These are phyloP conservation scores for Venturia aucupariae DNA, from an alignment of 2,329 filamentous ascomycete species.

Conservation along the genomic window DNA sequence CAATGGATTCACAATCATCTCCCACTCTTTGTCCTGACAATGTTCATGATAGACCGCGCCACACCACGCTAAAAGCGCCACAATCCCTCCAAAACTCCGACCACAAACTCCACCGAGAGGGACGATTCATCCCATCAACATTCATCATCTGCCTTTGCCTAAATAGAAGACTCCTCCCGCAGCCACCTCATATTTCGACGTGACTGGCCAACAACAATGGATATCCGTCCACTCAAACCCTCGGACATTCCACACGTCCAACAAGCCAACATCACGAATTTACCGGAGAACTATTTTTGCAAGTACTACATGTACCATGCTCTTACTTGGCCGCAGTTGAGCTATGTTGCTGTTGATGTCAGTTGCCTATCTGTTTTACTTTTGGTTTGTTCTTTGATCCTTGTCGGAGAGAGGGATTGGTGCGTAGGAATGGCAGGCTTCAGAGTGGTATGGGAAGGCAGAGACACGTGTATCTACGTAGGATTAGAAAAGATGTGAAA, in stretches of 20 bases:
- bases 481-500: neutral
- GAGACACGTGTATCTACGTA: no score
- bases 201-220: constrained; percentile 46
- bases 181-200: no score
- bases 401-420: neutral
- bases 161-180: neutral
- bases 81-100: no score
- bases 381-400: neutral
- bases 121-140: neutral
- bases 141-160: neutral
- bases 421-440: no score
- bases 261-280: constrained; percentile 96
- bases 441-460: neutral
- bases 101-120: no score
- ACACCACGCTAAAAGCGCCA: no score
- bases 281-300: constrained; percentile 99
- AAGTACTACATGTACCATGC: constrained; percentile 99
- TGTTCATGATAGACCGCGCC: no score
- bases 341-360: constrained; percentile 86
- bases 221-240: constrained; percentile 78
- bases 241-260: constrained; percentile 87
- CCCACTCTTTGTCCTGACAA: no score
- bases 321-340: constrained; percentile 94
- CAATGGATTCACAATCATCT: no score
- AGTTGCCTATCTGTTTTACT: constrained; percentile 19